phyloP scores from a whole-genome alignment of 2,329 filamentous ascomycete species.

The Cercospora sp. region DNA sequence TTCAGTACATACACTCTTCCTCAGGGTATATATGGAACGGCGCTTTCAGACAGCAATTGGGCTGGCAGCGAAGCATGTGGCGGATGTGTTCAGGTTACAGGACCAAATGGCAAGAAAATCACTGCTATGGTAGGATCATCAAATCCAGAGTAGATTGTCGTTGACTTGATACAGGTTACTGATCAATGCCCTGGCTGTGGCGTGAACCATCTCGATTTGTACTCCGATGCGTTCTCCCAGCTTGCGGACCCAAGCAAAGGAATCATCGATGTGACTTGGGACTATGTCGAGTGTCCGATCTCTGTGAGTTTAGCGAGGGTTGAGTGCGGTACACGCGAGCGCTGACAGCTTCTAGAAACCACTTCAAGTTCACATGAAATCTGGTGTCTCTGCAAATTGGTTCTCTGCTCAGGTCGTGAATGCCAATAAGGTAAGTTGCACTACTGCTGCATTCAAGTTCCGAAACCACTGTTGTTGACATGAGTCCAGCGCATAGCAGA shows the following conservation, averaged over 20 bases:
- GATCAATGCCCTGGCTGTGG: conserved; percentile 60
- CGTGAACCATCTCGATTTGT: conserved; percentile 58
- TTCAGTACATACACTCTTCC: conserved; percentile 65
- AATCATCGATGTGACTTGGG: conserved; percentile 53
- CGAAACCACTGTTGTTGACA: too few species aligned
- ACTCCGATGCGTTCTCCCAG: conserved; percentile 51
- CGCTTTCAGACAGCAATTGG: conserved; percentile 62
- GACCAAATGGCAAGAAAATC: conserved; percentile 54
- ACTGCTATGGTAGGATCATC: conserved; percentile 60
- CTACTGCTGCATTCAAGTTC: too few species aligned
- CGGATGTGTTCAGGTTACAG: conserved; percentile 60
- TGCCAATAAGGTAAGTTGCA: conserved; percentile 46
- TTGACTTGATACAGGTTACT: conserved; percentile 46
- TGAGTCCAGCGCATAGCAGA: conserved; percentile 20
- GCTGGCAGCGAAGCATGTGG: conserved; percentile 58
- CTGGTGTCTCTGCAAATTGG: conserved; percentile 54
- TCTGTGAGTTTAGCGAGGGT: too few species aligned
- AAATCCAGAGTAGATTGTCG: not conserved
- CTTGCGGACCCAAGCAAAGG: conserved; percentile 50
- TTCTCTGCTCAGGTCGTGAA: conserved; percentile 67
- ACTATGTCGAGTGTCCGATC: conserved; percentile 55
- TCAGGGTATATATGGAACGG: conserved; percentile 59
- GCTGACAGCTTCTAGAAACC: conserved; percentile 26
- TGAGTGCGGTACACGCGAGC: too few species aligned
- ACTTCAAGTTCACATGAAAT: conserved; percentile 56